Percentiles rank a stretch among this genome's conserved stretches.
Conservation (phyloP, 306 rosid genomes). For the Dryas alaskensis region DNA sequence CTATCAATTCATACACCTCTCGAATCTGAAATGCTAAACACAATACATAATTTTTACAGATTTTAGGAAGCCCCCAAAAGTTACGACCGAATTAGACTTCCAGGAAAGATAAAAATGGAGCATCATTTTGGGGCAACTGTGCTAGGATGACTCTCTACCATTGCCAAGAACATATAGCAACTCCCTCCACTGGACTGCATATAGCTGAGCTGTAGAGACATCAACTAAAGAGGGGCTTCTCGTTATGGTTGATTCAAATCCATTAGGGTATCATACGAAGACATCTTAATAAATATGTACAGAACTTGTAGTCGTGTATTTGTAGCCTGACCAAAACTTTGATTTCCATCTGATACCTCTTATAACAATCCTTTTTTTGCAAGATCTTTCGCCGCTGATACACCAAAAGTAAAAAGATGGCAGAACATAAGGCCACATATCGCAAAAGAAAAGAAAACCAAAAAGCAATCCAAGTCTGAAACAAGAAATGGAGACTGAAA, state of each 20-base stretch:
- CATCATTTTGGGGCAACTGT: neutral
- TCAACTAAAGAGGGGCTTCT: neutral
- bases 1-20: neutral
- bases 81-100: neutral
- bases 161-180: neutral
- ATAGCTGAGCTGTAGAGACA: neutral
- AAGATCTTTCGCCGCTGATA: conserved; percentile 58
- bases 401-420: conserved; percentile 14
- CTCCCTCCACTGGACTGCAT: neutral
- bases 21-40: neutral
- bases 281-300: conserved; percentile 32
- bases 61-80: neutral
- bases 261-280: conserved; percentile 19
- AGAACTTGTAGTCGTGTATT: conserved; percentile 6
- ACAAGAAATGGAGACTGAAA: neutral
- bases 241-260: conserved; percentile 9
- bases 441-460: neutral
- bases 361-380: conserved; percentile 48
- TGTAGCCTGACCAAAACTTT: conserved; percentile 27
- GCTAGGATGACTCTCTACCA: conserved; percentile 9
- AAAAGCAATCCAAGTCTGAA: neutral
- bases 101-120: neutral
- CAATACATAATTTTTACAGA: conserved; percentile 6
- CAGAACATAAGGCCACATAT: neutral
- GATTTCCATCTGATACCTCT: conserved; percentile 25